Evolutionary conservation across 257 asterid genomes (phyloP).

Genomic region (Dorcoceras hygrometricum): DNA sequence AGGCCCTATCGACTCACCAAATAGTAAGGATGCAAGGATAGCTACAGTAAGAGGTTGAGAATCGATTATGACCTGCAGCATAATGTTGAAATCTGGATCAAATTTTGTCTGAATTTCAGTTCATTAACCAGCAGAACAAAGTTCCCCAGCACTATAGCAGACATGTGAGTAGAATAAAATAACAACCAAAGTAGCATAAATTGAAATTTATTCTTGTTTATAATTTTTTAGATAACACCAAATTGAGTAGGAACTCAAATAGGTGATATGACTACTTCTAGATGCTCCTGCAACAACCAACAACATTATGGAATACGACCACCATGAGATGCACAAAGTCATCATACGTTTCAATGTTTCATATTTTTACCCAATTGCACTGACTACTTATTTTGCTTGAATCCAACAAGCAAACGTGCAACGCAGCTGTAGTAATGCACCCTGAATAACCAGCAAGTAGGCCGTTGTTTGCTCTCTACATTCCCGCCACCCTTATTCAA

Average conservation of each 20-base stretch:
- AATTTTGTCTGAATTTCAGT: slow-evolving; percentile 7
- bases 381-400: not conserved
- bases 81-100: slow-evolving; percentile 25
- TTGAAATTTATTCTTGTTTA: no score
- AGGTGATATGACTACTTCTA: not conserved
- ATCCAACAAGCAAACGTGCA: not conserved
- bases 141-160: not conserved
- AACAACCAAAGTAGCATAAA: not conserved
- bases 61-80: slow-evolving; percentile 87
- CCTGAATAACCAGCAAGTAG: not conserved
- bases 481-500: not conserved
- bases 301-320: not conserved
- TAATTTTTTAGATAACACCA: not conserved
- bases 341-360: not conserved
- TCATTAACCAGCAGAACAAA: not conserved
- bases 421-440: not conserved
- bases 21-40: slow-evolving; percentile 75
- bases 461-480: no score
- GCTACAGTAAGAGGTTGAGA: slow-evolving; percentile 98
- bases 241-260: not conserved
- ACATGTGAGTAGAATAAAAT: not conserved
- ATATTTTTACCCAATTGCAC: not conserved
- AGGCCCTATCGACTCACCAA: slow-evolving; percentile 80
- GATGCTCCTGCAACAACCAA: not conserved
- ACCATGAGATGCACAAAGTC: not conserved